These are phyloP conservation scores for Kwoniella sp. DNA, from an alignment of 768 basidiomycete genomes.

Conservation along the genomic window DNA sequence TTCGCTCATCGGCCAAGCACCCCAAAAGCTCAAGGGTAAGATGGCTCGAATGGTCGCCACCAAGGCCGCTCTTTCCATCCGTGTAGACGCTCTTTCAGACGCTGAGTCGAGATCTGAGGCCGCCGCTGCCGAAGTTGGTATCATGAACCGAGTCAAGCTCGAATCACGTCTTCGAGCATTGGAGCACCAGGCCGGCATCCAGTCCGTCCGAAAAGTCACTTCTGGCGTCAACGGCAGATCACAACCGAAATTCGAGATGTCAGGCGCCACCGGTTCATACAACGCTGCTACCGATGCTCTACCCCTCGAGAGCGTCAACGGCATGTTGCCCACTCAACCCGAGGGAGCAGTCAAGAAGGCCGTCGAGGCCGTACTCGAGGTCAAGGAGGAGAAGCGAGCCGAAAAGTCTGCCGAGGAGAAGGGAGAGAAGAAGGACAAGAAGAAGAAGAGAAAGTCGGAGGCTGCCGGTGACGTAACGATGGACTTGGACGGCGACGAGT, in stretches of 20 bases:
- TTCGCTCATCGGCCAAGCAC: slow-evolving; percentile 93
- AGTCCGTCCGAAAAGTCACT: slow-evolving; percentile 67
- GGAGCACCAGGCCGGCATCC: slow-evolving; percentile 76
- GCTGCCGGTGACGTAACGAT: slow-evolving; percentile 55
- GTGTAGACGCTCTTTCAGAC: slow-evolving; percentile 94
- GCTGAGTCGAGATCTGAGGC: slow-evolving; percentile 79
- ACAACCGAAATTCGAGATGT: slow-evolving; percentile 81
- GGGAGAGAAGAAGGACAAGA: slow-evolving; percentile 64
- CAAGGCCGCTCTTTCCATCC: slow-evolving; percentile 94
- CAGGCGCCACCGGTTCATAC: slow-evolving; percentile 74
- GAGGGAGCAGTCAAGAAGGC: slow-evolving; percentile 76
- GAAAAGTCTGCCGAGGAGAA: slow-evolving; percentile 78
- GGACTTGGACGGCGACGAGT: slow-evolving; percentile 57
- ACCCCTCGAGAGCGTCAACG: slow-evolving; percentile 55
- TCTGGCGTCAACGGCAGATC: slow-evolving; percentile 62
- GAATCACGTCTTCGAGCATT: slow-evolving; percentile 89
- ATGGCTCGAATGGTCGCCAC: slow-evolving; percentile 99
- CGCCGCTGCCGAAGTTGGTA: slow-evolving; percentile 79
- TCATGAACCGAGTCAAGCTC: slow-evolving; percentile 92
- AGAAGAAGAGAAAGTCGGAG: slow-evolving; percentile 59
- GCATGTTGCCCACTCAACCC: slow-evolving; percentile 76
- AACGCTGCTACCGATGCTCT: slow-evolving; percentile 83
- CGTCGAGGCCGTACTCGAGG: slow-evolving; percentile 72
- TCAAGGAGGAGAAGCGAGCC: slow-evolving; percentile 83
- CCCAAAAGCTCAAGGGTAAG: slow-evolving; percentile 98